Base-by-base conservation (phyloP, 176 grass and related monocot species). In the Saccharum spontaneum region DNA sequence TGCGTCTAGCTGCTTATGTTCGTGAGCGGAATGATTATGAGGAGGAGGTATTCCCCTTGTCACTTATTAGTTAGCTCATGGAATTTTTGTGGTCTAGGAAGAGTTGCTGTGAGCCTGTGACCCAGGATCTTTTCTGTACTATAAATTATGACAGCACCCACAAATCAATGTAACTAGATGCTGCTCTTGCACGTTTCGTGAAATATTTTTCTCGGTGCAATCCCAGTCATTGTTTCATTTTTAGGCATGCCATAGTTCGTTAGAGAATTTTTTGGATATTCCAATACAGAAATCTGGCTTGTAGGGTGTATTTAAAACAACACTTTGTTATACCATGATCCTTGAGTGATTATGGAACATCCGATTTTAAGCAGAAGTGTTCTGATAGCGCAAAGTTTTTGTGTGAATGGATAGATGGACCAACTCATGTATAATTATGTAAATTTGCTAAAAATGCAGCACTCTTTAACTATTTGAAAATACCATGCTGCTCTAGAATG, bases 11-110 rank as follows among this genome's bases (percentile, higher is more conserved):
- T 92, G 85, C 97, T 57, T 96, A 92, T 87, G 94, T 99, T 86
- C 91, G 97, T 73, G 97, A 99, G 85, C 77, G 91, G 63, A 99
- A 96, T 82, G 93, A 99, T 87, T 99, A 99, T 85, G 97, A 94
- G 71, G 93, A 93, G 31, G 89, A 96, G 97, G 97, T 99, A 86
- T 79, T 54, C 73, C 70, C 75, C 37, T 71, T 82, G 36, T 71
- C 23, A 23, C 69, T 7, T 52, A 23, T 81, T 54, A 41, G 60
- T 63, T 46, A 79, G 16, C 22, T 16, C 44, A 82, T 72, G 23
- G 67, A 77, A 55, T 16, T 50, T 82, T 14, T 71, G 31, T 59
- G 49, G 28, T 73, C 33, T 57, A 73, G 79, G 67, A 86, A 79
- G 84, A 73, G 66, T 76, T 78, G 9, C 8, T 76, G 22, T n/a